phyloP scores from a whole-genome alignment of 345 rosid genomes.

The Litchi chinensis region DNA sequence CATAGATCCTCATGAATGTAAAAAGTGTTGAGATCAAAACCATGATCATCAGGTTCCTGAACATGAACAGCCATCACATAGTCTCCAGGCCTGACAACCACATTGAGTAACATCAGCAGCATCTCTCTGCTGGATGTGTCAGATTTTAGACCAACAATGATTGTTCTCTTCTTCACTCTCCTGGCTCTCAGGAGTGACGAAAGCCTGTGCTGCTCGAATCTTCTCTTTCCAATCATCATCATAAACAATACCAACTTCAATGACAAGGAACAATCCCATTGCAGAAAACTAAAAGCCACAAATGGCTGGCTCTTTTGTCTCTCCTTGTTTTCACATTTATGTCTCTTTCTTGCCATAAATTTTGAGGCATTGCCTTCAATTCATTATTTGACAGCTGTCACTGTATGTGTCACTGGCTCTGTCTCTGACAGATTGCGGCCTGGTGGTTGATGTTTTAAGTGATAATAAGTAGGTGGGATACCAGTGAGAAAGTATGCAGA shows the following conservation, averaged over 20 bases:
- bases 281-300: not conserved
- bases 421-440: not conserved
- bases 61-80: constrained; percentile 42
- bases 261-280: constrained; percentile 23
- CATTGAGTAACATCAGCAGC: constrained; percentile 27
- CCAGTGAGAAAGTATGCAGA: not conserved
- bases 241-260: not conserved
- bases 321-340: not conserved
- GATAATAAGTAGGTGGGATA: not conserved
- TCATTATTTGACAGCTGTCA: not conserved
- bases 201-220: constrained; percentile 10
- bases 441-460: constrained; percentile 5
- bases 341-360: not conserved
- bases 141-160: constrained; percentile 40
- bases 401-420: not conserved
- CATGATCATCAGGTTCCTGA: constrained; percentile 25
- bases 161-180: constrained; percentile 29
- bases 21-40: constrained; percentile 41
- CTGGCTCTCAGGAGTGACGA: constrained; percentile 18
- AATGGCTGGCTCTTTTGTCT: not conserved
- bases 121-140: constrained; percentile 36
- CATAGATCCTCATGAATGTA: constrained; percentile 46
- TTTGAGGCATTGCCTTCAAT: not conserved
- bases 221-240: constrained; percentile 33
- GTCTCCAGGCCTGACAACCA: constrained; percentile 27